Base-by-base conservation (phyloP, 208 protist genomes). In the Endotrypanum monterogeii region DNA sequence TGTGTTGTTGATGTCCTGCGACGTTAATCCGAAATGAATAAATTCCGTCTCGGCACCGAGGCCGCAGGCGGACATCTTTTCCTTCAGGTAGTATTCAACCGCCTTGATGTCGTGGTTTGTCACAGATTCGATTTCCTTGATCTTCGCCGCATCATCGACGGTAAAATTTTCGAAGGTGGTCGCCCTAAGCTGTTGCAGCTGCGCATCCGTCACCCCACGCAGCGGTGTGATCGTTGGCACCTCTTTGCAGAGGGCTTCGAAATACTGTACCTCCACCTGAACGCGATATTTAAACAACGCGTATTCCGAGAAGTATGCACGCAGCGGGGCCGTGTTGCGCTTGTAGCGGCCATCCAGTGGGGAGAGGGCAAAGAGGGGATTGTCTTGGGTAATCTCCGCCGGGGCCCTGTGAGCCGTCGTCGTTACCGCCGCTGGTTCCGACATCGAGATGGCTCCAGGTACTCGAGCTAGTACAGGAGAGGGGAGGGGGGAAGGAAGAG, bases 31-130 rank as follows among this genome's bases (percentile, higher is more conserved):
- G 82, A 99, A 99, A 81, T 99, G 98, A 41, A 99, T 90, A 83
- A 98, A 99, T 82, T 99, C 97, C 67, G 74, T 85, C 25, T 93
- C 79, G 6, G 88, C 25, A 30, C 65, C 82, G 37, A 97, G 89
- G 58, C 89, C 89, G 32, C 82, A 90, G 7, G 25, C 72, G 5
- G 60, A 56, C 85, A 98, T 93, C 67, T 96, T 97, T 37, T 96
- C 85, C 82, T 99, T 99, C 41, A 99, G 63, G 76, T 93, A 99
- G 78, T 99, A 99, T 86, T 99, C 97, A 8, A 99, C 95, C 14
- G 98, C 98, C 72, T 99, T 99, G 48, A 99, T 97, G 74, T 99
- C 98, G 77, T 99, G 98, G 76, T 99, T 99, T 28, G 98, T 99
- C 4, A 89, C 84, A 6, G 88, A 82, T 71, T 99, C 98, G 57